Percentiles rank a stretch among this genome's conserved stretches.
phyloP scores from a whole-genome alignment of 2,329 filamentous ascomycete species.

The Aspergillus thermomutatus region DNA sequence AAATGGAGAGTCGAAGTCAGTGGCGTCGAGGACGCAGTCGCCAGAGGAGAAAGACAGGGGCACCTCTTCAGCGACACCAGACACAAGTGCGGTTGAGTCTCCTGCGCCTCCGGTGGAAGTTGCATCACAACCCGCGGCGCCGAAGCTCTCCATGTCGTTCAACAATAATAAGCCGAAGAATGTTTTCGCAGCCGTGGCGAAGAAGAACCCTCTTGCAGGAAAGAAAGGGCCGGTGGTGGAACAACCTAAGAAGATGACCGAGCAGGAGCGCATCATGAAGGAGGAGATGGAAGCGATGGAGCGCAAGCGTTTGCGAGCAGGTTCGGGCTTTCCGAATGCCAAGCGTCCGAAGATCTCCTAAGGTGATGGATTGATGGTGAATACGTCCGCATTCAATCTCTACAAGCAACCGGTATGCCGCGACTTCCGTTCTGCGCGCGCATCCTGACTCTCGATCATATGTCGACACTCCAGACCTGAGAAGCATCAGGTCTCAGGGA shows the following conservation, averaged over 20 bases:
- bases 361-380: conserved; percentile 3
- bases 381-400: not conserved
- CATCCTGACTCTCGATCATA: not conserved
- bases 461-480: not conserved
- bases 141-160: conserved; percentile 63
- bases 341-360: conserved; percentile 36
- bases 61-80: conserved; percentile 9
- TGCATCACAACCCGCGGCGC: conserved; percentile 14
- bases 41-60: conserved; percentile 18
- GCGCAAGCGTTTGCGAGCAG: conserved; percentile 54
- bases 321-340: conserved; percentile 27
- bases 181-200: conserved; percentile 61
- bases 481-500: not conserved
- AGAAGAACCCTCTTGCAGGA: conserved; percentile 67
- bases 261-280: conserved; percentile 85
- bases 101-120: conserved; percentile 13
- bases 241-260: conserved; percentile 78
- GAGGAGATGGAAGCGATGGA: conserved; percentile 64
- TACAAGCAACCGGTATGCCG: not conserved
- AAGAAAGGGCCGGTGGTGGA: conserved; percentile 62
- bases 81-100: conserved; percentile 15
- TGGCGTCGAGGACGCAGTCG: conserved; percentile 20
- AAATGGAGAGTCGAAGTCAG: conserved; percentile 21
- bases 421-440: not conserved
- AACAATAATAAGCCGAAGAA: conserved; percentile 53